A percentile compares a stretch with the other conserved stretches of the same genome.
Evolutionary conservation across 2,329 filamentous ascomycete genomes (phyloP).

Genomic region (Colletotrichum sp.): DNA sequence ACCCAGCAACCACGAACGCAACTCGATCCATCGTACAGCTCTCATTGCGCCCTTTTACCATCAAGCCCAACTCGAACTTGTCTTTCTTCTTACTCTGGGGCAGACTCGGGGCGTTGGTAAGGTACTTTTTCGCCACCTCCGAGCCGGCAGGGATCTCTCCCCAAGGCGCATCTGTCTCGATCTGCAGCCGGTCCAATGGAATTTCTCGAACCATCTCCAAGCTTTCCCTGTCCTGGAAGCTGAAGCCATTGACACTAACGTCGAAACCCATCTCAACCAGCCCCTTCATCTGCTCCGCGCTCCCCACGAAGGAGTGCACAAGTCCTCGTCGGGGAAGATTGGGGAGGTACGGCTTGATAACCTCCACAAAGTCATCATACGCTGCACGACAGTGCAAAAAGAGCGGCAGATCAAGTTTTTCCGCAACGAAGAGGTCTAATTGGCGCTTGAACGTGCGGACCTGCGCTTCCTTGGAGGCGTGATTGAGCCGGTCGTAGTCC

Average conservation of each 20-base stretch:
- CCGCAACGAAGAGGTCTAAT: slow-evolving; percentile 40
- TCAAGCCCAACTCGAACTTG: slow-evolving; percentile 47
- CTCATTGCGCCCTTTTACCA: slow-evolving; percentile 58
- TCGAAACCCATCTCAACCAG: slow-evolving; percentile 42
- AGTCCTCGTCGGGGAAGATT: slow-evolving; percentile 39
- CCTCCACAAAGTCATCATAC: slow-evolving; percentile 45
- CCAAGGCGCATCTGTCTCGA: slow-evolving; percentile 56
- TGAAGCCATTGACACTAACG: slow-evolving; percentile 56
- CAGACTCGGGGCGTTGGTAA: slow-evolving; percentile 39
- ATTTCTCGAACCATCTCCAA: slow-evolving; percentile 46
- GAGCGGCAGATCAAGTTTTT: slow-evolving; percentile 38
- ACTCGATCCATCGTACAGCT: slow-evolving; percentile 53
- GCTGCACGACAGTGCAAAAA: slow-evolving; percentile 47
- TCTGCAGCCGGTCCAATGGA: slow-evolving; percentile 44
- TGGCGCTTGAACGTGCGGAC: slow-evolving; percentile 44
- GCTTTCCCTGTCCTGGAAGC: slow-evolving; percentile 41
- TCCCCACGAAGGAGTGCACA: slow-evolving; percentile 46
- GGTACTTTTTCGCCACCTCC: slow-evolving; percentile 45
- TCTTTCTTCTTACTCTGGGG: slow-evolving; percentile 52
- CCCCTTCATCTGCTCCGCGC: slow-evolving; percentile 40
- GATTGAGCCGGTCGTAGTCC: slow-evolving; percentile 52
- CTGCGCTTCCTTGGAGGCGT: slow-evolving; percentile 46
- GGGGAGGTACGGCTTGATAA: slow-evolving; percentile 43
- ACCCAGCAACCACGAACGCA: slow-evolving; percentile 50
- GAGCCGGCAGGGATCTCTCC: slow-evolving; percentile 41